Base-by-base conservation (phyloP, 768 basidiomycete species). In the Russula compacta region DNA sequence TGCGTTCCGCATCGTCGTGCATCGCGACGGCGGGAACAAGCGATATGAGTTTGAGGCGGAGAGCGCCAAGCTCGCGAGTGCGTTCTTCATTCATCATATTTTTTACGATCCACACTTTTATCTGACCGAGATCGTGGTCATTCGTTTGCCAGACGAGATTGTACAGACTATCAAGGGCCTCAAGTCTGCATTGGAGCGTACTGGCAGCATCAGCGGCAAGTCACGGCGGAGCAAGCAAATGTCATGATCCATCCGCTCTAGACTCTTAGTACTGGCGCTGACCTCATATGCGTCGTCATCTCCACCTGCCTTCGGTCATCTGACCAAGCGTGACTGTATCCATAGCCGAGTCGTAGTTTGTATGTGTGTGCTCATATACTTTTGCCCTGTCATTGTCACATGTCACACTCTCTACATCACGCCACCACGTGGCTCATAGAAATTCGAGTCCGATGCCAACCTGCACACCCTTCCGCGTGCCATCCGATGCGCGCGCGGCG, bases 21-120 rank as follows among this genome's bases (percentile, higher is more conserved):
- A 83, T 69, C 77, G 77, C 59, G 81, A 83, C 40, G 80, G 81
- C 46, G 79, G 83, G 44, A 87, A 86, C 66, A 99, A 98, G 78
- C 79, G 93, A 42, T 98, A 98, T 70, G 95, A 98, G 68, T 98
- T 97, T 70, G 97, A 99, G 74, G 95, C 94, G 0, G 95, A 95
- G 72, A 92, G 76, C 66, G 79, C 88, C 1, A 87, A 85, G 71
- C 70, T 84, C 58, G 92, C 95, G 50, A 81, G 90, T 89, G 69
- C 67, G 88, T 76, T 35, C n/a, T 59, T n/a, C 35, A 12, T 49
- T n/a, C 1, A 8, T 35, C 4, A 2, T n/a, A n/a, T n/a, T n/a
- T n/a, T n/a, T 14, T 6, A n/a, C 6, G 17, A 21, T 36, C 19
- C 9, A 14, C 29, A n/a, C 43, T 7, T 43, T 43, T n/a, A 19